Conservation (phyloP, 805 yeast species). For the Candida orba region DNA sequence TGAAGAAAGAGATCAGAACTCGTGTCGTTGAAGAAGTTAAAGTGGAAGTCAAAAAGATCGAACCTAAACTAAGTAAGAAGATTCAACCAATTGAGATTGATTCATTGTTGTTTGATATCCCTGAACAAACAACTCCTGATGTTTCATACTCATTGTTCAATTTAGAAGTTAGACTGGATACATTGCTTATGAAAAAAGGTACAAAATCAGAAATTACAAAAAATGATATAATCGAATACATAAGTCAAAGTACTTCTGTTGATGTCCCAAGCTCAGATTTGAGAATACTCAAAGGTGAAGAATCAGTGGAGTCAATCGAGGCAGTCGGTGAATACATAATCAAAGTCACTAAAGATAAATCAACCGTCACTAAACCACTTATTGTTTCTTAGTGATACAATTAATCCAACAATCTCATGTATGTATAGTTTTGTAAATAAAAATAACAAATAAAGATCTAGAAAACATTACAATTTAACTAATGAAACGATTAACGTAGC, state of each 20-base stretch:
- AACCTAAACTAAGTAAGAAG: constrained; percentile 1
- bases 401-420: neutral
- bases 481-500: neutral
- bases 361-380: constrained; percentile 14
- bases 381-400: constrained; percentile 7
- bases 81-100: constrained; percentile 13
- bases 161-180: constrained; percentile 15
- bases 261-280: constrained; percentile 16
- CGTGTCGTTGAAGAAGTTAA: constrained; percentile 1
- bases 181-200: constrained; percentile 2
- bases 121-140: constrained; percentile 6
- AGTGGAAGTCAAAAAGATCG: constrained; percentile 1
- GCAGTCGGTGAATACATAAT: constrained; percentile 15
- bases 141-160: constrained; percentile 18
- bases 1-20: constrained; percentile 14
- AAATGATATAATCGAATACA: constrained; percentile 7
- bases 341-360: constrained; percentile 12
- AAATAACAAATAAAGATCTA: neutral
- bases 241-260: constrained; percentile 10
- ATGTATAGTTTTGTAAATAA: constrained; percentile 1
- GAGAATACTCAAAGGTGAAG: constrained; percentile 1
- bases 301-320: constrained; percentile 8
- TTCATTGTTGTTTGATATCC: constrained; percentile 18
- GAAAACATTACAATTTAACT: neutral
- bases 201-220: constrained; percentile 7